These are phyloP conservation scores for Zygotorulaspora florentina DNA, from an alignment of 805 yeast species.

Conservation along the genomic window DNA sequence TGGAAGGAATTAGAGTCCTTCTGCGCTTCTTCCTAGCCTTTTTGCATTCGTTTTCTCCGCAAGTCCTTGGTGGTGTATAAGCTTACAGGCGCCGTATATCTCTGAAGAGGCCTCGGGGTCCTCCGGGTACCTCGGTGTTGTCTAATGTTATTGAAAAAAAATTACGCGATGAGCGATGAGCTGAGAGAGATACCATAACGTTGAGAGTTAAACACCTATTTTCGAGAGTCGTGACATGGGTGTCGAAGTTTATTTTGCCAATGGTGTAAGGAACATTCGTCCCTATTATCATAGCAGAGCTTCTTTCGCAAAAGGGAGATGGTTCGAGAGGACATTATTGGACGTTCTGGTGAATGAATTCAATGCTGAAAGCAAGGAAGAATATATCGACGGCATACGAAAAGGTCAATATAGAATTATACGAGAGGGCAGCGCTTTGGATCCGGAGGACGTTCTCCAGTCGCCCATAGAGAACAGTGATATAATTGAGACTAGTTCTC, in stretches of 20 bases:
- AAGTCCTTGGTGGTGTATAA: too few species aligned
- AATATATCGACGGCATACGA: conserved; percentile 18
- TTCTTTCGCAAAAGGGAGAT: conserved; percentile 43
- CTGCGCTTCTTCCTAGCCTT: too few species aligned
- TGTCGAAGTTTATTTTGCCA: conserved; percentile 19
- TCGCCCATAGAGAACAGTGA: conserved; percentile 27
- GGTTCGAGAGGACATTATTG: conserved; percentile 38
- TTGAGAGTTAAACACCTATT: not conserved
- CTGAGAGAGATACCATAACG: too few species aligned
- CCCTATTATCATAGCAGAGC: conserved; percentile 40
- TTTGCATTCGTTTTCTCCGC: too few species aligned
- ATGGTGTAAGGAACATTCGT: conserved; percentile 39
- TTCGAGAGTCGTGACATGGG: conserved; percentile 9
- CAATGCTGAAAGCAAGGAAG: conserved; percentile 21
- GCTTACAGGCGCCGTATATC: too few species aligned
- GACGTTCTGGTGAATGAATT: conserved; percentile 42
- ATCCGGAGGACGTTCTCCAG: conserved; percentile 13
- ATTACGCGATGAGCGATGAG: too few species aligned
- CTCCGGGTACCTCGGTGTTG: too few species aligned
- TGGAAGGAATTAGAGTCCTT: too few species aligned
- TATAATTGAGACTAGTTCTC: conserved; percentile 38
- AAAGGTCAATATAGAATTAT: conserved; percentile 21
- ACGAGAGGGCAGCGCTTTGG: conserved; percentile 16
- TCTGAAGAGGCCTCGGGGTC: too few species aligned
- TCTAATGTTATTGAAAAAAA: too few species aligned